Evolutionary conservation across 1,139 yeast genomes (phyloP).

Genomic region (Candida anutae): DNA sequence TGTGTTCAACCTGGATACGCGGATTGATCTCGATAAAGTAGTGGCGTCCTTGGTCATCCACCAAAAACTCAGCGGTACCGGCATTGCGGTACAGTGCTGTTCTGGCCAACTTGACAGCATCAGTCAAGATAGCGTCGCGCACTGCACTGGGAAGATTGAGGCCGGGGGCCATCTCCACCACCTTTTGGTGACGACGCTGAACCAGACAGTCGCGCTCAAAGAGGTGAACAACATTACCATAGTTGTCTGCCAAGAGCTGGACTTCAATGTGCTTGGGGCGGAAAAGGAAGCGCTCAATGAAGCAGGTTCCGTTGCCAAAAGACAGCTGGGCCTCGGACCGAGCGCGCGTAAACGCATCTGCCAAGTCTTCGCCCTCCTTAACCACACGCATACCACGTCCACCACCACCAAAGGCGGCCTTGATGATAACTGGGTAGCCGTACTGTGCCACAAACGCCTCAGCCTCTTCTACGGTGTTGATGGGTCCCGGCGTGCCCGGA

Average conservation of each 20-base stretch:
- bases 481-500: slow-evolving; percentile 98
- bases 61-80: slow-evolving; percentile 97
- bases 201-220: slow-evolving; percentile 99
- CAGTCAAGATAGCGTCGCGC: slow-evolving; percentile 85
- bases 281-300: slow-evolving; percentile 91
- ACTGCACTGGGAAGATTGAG: slow-evolving; percentile 74
- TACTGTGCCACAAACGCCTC: slow-evolving; percentile 65
- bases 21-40: slow-evolving; percentile 98
- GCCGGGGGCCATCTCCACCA: slow-evolving; percentile 99
- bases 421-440: slow-evolving; percentile 95
- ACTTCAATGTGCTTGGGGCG: slow-evolving; percentile 98
- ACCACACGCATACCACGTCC: slow-evolving; percentile 99
- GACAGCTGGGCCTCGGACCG: slow-evolving; percentile 90
- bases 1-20: slow-evolving; percentile 97
- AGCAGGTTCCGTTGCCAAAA: slow-evolving; percentile 97
- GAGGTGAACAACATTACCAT: slow-evolving; percentile 91
- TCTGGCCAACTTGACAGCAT: slow-evolving; percentile 88
- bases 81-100: slow-evolving; percentile 92
- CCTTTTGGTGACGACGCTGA: slow-evolving; percentile 98
- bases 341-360: slow-evolving; percentile 90
- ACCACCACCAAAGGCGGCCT: slow-evolving; percentile 99
- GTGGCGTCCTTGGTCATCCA: slow-evolving; percentile 89
- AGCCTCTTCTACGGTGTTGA: slow-evolving; percentile 75
- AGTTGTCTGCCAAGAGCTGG: slow-evolving; percentile 86
- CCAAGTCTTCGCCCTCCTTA: slow-evolving; percentile 89